These are phyloP conservation scores for Pestalotiopsis sp. DNA, from an alignment of 2,329 filamentous ascomycete species.

Conservation along the genomic window DNA sequence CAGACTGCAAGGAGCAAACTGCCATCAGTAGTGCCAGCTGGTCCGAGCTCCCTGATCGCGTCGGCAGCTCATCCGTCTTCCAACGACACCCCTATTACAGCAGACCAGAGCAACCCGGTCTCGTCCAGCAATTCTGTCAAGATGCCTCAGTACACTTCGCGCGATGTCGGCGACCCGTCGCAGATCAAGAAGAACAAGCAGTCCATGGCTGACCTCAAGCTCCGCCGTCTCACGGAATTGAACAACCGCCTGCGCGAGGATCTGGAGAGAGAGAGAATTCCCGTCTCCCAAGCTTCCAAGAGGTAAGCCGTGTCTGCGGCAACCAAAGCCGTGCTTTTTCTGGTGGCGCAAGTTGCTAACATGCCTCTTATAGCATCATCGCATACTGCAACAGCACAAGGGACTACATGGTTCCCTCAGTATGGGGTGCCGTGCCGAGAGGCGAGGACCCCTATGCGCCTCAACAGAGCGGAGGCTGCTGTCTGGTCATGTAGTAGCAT, in stretches of 20 bases:
- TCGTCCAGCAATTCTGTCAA: conserved; percentile 31
- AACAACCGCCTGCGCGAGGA: conserved; percentile 96
- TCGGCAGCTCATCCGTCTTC: background rate
- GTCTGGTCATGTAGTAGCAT: conserved; percentile 78
- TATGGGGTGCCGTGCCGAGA: conserved; percentile 93
- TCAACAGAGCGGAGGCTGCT: conserved; percentile 90
- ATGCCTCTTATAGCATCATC: conserved; percentile 70
- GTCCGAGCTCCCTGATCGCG: conserved; percentile 13
- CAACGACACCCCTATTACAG: conserved; percentile 8
- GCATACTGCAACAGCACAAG: conserved; percentile 97
- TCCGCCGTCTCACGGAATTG: conserved; percentile 92
- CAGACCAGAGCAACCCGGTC: conserved; percentile 18
- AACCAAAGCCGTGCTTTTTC: background rate
- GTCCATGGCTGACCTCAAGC: conserved; percentile 98
- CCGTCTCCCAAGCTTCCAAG: conserved; percentile 88
- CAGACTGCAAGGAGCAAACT: conserved; percentile 13
- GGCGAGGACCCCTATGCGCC: conserved; percentile 98
- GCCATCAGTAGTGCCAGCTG: conserved; percentile 19
- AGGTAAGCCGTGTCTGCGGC: conserved; percentile 55
- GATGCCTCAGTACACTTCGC: conserved; percentile 68
- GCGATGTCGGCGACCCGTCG: conserved; percentile 66
- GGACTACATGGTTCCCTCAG: conserved; percentile 98
- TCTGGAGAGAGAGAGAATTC: conserved; percentile 90
- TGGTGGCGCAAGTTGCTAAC: conserved; percentile 13
- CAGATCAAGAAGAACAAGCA: conserved; percentile 92